Conservation (phyloP, 129 eudicot species). For the Glebionis coronaria region DNA sequence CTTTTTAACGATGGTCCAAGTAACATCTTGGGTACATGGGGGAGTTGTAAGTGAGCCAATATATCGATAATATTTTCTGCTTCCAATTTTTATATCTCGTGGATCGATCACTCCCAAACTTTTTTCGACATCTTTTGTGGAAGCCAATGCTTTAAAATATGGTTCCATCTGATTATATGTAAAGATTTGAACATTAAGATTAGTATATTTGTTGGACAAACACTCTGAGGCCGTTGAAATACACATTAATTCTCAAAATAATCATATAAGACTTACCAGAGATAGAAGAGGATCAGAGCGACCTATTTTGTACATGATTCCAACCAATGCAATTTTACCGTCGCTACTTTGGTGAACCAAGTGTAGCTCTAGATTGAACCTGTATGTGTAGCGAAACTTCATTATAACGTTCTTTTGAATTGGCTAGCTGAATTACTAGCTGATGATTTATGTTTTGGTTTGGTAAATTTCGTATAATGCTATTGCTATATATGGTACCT, state of each 20-base stretch:
- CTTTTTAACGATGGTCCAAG: slow-evolving; percentile 26
- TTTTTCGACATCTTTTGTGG: background rate
- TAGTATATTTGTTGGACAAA: background rate
- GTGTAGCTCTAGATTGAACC: no score
- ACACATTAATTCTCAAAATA: background rate
- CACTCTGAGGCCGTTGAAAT: no score
- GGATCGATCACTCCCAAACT: slow-evolving; percentile 21
- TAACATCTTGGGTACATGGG: slow-evolving; percentile 20
- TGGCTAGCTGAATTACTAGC: no score
- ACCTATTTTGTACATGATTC: slow-evolving; percentile 50
- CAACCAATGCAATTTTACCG: no score
- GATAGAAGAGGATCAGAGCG: slow-evolving; percentile 44
- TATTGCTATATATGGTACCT: background rate
- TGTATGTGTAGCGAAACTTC: background rate
- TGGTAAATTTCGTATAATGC: no score
- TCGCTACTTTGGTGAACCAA: no score
- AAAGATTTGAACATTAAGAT: background rate
- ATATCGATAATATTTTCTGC: slow-evolving; percentile 16
- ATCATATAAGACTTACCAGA: slow-evolving; percentile 26
- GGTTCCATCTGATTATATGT: slow-evolving; percentile 10
- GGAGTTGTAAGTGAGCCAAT: slow-evolving; percentile 28
- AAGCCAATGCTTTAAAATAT: slow-evolving; percentile 8
- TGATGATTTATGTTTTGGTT: no score
- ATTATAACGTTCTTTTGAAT: background rate
- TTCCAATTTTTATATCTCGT: slow-evolving; percentile 1